Evolutionary conservation across 1,284 basidiomycete genomes (phyloP).

Genomic region (Moesziomyces antarcticus): DNA sequence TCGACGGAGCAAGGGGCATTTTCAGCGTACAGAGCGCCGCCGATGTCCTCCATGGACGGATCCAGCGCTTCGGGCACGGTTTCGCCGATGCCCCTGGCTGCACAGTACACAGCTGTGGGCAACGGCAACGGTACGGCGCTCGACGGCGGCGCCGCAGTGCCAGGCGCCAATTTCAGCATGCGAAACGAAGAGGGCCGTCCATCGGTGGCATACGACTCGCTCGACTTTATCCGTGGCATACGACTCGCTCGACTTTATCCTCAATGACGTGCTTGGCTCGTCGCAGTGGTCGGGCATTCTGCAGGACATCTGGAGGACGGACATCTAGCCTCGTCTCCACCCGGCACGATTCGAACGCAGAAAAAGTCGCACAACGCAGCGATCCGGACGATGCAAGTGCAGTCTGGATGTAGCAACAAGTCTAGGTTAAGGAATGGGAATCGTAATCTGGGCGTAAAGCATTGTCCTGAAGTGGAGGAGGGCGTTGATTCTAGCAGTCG

Average conservation of each 20-base stretch:
- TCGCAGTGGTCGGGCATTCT: slow-evolving; percentile 33
- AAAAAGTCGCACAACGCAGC: too few species aligned
- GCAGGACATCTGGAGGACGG: slow-evolving; percentile 39
- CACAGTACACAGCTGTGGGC: not conserved
- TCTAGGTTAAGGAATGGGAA: not conserved
- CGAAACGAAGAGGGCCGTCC: not conserved
- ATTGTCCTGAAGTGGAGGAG: not conserved
- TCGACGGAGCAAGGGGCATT: not conserved
- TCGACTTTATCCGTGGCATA: slow-evolving; percentile 31
- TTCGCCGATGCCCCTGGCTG: not conserved
- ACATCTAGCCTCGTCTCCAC: slow-evolving; percentile 10
- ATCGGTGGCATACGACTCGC: slow-evolving; percentile 14
- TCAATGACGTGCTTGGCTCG: slow-evolving; percentile 37
- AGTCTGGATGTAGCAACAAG: not conserved
- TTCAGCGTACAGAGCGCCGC: not conserved
- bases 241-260: slow-evolving; percentile 37
- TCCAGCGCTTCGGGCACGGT: not conserved
- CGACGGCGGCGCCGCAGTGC: not conserved
- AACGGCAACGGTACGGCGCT: not conserved
- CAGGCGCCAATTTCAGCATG: not conserved
- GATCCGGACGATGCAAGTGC: too few species aligned
- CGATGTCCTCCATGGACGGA: not conserved
- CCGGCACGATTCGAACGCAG: too few species aligned
- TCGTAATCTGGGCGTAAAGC: not conserved
- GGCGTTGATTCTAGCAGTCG: slow-evolving; percentile 44